Base-by-base conservation (phyloP, 352 stramenopile species). In the Peronosclerospora sorghi region DNA sequence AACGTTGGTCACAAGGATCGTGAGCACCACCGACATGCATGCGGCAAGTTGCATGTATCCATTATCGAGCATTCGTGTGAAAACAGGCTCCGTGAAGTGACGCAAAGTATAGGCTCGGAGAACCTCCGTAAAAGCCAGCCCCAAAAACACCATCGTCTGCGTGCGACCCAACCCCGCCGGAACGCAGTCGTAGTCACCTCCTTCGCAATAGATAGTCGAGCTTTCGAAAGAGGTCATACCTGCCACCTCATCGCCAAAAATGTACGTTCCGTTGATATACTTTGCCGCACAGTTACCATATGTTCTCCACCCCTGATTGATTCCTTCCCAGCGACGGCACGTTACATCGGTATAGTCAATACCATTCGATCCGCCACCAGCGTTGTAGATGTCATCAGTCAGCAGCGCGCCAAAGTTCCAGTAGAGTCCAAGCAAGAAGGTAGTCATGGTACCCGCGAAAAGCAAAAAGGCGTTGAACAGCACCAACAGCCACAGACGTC, bases 121-220 rank as follows among this genome's bases (percentile, higher is more conserved):
- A 26, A 89, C 69, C 28, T 89, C 73, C 14, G 74, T 86, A 44
- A 85, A 82, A 5, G 66, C 62, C 26, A 89, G 48, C 2, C 55
- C 60, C 26, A 84, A 51, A 39, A 89, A 86, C 23, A 73, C 77
- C 76, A 86, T 83, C 0, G 76, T 89, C 51, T 86, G 73, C 8
- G 73, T 54, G 13, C 74, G 76, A 1, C 65, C 64, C 17, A 85
- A 50, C 12, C 73, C 76, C 8, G 67, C 65, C 5, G 64, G 67
- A 7, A 85, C 47, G 43, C 76, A 89, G 30, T 68, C 63, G 35
- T 73, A 83, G 36, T 80, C 59, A 26, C 65, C 65, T 32, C 67
- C 68, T 43, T 77, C 49, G 37, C 73, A 88, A 41, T 79, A 73
- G 0, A 65, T 21, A 0, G 48, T 62, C 4, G 51, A 54, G 30